Base-by-base conservation (phyloP, 2,329 filamentous ascomycete genomes). In the Fusarium nygamai region DNA sequence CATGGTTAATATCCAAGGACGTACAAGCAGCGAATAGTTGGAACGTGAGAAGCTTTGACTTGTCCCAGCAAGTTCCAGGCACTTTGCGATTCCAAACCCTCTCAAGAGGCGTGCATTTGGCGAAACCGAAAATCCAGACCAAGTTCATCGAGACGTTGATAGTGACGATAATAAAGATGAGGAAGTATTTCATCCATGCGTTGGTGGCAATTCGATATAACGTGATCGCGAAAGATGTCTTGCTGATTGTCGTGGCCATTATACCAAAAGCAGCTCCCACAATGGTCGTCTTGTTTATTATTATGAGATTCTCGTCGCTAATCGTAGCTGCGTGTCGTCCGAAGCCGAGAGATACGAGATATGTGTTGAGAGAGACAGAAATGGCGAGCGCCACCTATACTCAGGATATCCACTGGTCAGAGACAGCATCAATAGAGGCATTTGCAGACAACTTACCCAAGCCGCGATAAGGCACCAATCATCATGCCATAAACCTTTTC, bases 201-300 rank as follows among this genome's bases (percentile, higher is more conserved):
- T 79, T 72, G 14, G 72, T 78, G 8, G 77, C 72, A 38, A 83
- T 78, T 8, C 81, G 77, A 29, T 83, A 75, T 7, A 83, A 69
- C 1, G 82, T 83, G n/a, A 83, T 73, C 16, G 81, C 82, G 62
- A 84, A 83, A 0, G 83, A 83, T 0, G 82, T 81, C 65, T 84
- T 84, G 68, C 81, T 83, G 61, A 76, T 78, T 2, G 81, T 77
- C 9, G 82, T 83, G 3, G 82, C 79, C 22, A 81, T 69, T n/a
- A 83, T 79, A 14, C 80, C 81, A 48, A 81, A 80, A 9, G 74
- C 62, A 6, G 77, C 80, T 8, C 76, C 74, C 8, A 81, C 61
- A 34, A 81, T 80, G 34, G 78, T 78, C 27, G 75, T 65, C 36
- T 78, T 64, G n/a, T 79, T 80, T 65, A 80, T 79, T 3, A 24